Conservation (phyloP, 2,329 filamentous ascomycete genomes). For the Penicillium sp. region DNA sequence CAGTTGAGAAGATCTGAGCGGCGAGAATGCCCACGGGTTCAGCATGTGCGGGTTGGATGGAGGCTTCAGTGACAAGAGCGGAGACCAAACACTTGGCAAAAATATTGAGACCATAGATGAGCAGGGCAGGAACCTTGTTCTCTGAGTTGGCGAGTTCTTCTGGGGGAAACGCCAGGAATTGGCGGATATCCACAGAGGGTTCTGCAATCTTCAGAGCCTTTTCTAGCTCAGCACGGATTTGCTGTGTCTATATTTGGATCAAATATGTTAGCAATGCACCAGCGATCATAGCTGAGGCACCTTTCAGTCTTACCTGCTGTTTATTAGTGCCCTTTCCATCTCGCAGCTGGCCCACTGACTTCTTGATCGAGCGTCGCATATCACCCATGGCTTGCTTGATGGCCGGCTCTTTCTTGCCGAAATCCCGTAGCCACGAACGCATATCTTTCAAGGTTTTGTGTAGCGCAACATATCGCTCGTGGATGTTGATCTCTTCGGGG, state of each 20-base stretch:
- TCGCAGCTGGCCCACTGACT: constrained; percentile 69
- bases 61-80: constrained; percentile 69
- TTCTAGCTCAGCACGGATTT: constrained; percentile 56
- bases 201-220: constrained; percentile 55
- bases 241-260: constrained; percentile 27
- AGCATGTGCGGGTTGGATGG: constrained; percentile 64
- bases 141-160: constrained; percentile 37
- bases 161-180: constrained; percentile 53
- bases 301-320: constrained; percentile 46
- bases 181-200: constrained; percentile 58
- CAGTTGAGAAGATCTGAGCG: constrained; percentile 71
- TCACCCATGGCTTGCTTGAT: constrained; percentile 70
- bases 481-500: constrained; percentile 43
- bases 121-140: constrained; percentile 61
- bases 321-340: constrained; percentile 65
- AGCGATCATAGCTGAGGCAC: not conserved
- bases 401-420: constrained; percentile 56
- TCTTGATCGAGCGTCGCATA: constrained; percentile 69
- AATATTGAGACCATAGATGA: constrained; percentile 75
- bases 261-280: constrained; percentile 9
- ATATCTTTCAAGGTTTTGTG: constrained; percentile 68
- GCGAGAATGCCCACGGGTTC: constrained; percentile 78
- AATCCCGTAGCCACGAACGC: constrained; percentile 54
- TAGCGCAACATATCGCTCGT: constrained; percentile 55
- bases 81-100: constrained; percentile 72